Conservation (phyloP, 2,329 filamentous ascomycete genomes). For the Fusarium protoensiforme region DNA sequence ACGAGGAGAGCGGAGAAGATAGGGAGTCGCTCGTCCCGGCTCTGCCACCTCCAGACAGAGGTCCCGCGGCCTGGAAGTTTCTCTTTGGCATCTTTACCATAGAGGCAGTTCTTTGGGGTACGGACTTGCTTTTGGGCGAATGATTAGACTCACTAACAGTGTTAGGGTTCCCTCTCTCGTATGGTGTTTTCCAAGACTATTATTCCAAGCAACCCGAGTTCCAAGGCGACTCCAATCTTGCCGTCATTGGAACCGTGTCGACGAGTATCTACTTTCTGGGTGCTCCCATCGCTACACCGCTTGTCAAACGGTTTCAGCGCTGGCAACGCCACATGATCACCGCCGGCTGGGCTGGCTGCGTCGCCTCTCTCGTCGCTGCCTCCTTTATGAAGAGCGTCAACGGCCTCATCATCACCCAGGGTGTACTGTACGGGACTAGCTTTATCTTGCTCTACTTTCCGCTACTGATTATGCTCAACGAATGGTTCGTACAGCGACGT, state of each 20-base stretch:
- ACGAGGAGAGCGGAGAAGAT: background rate
- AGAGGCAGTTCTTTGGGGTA: constrained; percentile 41
- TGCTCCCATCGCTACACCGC: constrained; percentile 15
- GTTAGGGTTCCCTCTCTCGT: constrained; percentile 26
- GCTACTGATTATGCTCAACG: constrained; percentile 57
- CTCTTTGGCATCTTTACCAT: constrained; percentile 36
- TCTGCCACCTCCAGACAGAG: constrained; percentile 32
- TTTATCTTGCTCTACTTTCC: constrained; percentile 54
- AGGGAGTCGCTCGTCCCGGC: background rate
- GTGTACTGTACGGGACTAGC: constrained; percentile 45
- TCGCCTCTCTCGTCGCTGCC: constrained; percentile 28
- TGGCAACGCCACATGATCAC: constrained; percentile 23
- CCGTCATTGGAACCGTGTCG: constrained; percentile 23
- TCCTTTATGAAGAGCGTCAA: constrained; percentile 38
- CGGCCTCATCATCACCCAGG: constrained; percentile 42
- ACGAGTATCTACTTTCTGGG: constrained; percentile 32
- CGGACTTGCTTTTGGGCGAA: background rate
- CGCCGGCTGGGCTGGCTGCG: constrained; percentile 15
- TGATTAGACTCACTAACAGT: background rate
- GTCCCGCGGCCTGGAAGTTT: constrained; percentile 35
- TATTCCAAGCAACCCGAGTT: constrained; percentile 27
- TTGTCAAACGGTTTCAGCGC: constrained; percentile 24
- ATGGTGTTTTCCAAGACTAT: constrained; percentile 33
- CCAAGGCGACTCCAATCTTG: constrained; percentile 9
- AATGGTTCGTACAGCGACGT: constrained; percentile 60